phyloP scores from a whole-genome alignment of 495 filamentous ascomycete genomes.

The Pyrenula massariospora region DNA sequence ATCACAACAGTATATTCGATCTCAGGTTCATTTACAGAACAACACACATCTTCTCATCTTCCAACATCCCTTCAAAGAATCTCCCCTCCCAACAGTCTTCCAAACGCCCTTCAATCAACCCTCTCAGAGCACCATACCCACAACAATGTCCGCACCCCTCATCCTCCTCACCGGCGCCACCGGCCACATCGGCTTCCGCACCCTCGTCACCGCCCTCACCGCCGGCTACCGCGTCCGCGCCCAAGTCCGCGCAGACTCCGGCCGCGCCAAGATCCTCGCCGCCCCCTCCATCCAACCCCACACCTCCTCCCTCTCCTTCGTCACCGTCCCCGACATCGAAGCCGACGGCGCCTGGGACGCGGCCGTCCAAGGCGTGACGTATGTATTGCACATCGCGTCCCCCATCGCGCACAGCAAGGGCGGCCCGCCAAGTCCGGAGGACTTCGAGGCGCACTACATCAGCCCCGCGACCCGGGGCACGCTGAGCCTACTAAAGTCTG shows the following conservation, averaged over 20 bases:
- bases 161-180: constrained; percentile 7
- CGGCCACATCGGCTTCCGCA: constrained; percentile 8
- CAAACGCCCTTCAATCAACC: too few species aligned
- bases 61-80: too few species aligned
- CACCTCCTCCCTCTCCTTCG: constrained; percentile 9
- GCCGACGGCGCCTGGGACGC: constrained; percentile 26
- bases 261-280: constrained; percentile 3
- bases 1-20: too few species aligned
- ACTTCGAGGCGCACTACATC: constrained; percentile 11
- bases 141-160: background rate
- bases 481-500: constrained; percentile 17
- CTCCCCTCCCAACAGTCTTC: too few species aligned
- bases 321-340: constrained; percentile 29
- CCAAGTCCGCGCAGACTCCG: constrained; percentile 6
- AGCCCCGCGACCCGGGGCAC: constrained; percentile 17
- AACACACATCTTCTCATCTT: too few species aligned
- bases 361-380: constrained; percentile 25
- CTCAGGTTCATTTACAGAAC: too few species aligned
- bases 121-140: too few species aligned
- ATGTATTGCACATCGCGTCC: constrained; percentile 34
- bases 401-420: constrained; percentile 14
- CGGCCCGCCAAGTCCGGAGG: constrained; percentile 3
- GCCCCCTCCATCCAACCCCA: constrained; percentile 5
- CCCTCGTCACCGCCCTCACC: constrained; percentile 4
- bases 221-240: constrained; percentile 8